Percentiles rank a stretch among this genome's conserved stretches.
phyloP scores from a whole-genome alignment of 179 eudicot species.

The Sideroxylon spinosum region DNA sequence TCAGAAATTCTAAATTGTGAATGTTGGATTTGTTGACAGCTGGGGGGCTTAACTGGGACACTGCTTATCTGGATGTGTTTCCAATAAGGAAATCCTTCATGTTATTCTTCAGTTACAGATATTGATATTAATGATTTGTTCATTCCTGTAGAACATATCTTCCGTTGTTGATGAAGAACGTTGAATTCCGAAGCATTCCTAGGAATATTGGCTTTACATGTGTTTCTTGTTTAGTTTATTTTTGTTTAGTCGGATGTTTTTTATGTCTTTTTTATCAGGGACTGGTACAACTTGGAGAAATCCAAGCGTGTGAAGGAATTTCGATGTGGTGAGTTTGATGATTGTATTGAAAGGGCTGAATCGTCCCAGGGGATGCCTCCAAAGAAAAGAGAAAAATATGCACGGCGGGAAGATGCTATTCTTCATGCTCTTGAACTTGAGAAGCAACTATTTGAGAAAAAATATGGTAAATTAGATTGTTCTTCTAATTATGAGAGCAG shows the following conservation, averaged over 20 bases:
- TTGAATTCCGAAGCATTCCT: not conserved
- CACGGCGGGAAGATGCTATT: conserved; percentile 95
- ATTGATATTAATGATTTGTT: not conserved
- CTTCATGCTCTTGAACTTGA: conserved; percentile 96
- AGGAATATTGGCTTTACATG: not conserved
- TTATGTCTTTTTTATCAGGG: conserved; percentile 43
- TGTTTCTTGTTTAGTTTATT: not conserved
- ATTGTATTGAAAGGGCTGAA: conserved; percentile 88
- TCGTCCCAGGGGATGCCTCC: conserved; percentile 83
- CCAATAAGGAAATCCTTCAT: not conserved
- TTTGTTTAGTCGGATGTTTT: conserved; percentile 7
- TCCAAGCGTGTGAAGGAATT: conserved; percentile 98
- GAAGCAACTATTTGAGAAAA: conserved; percentile 58
- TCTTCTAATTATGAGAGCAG: conserved; percentile 30
- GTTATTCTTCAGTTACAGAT: not conserved
- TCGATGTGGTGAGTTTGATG: conserved; percentile 97
- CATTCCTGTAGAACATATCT: not conserved
- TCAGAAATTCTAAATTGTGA: not conserved
- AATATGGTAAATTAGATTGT: conserved; percentile 44
- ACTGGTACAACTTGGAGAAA: conserved; percentile 97
- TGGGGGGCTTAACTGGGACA: not conserved
- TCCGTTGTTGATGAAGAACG: not conserved
- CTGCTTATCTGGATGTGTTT: not conserved
- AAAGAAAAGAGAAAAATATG: conserved; percentile 97
- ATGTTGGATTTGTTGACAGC: not conserved